Conservation (phyloP, 2,329 filamentous ascomycete species). For the Dendryphion nanum region DNA sequence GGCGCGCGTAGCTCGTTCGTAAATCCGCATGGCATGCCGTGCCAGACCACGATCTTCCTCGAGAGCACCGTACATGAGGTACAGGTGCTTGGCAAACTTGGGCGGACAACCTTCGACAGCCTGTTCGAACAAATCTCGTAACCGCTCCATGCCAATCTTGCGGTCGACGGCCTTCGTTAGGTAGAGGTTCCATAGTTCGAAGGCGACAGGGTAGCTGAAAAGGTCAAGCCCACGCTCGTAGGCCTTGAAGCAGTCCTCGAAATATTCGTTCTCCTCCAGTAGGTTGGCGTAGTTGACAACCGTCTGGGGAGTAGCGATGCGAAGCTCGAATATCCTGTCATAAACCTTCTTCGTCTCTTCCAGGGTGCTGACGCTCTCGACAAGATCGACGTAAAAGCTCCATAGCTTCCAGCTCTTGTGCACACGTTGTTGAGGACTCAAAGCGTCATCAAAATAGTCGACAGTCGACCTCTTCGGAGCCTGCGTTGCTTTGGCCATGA, state of each 20-base stretch:
- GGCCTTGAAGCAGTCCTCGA: conserved; percentile 95
- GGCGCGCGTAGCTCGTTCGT: conserved; percentile 91
- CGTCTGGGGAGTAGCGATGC: conserved; percentile 95
- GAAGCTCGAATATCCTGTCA: conserved; percentile 95
- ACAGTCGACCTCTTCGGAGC: conserved; percentile 96
- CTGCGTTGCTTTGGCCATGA: conserved; percentile 96
- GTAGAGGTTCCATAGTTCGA: conserved; percentile 98
- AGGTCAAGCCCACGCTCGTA: conserved; percentile 95
- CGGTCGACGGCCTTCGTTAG: conserved; percentile 95
- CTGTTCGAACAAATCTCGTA: conserved; percentile 95
- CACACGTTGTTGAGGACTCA: conserved; percentile 91
- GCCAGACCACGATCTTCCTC: conserved; percentile 95
- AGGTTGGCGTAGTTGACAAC: conserved; percentile 98
- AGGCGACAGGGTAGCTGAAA: conserved; percentile 98
- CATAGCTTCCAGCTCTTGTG: conserved; percentile 99
- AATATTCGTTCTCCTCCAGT: conserved; percentile 91
- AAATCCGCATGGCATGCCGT: conserved; percentile 97
- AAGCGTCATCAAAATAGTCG: conserved; percentile 96
- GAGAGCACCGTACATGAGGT: conserved; percentile 96
- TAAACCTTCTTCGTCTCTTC: conserved; percentile 94
- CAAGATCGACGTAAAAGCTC: conserved; percentile 98
- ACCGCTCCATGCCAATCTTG: conserved; percentile 89
- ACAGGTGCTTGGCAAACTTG: conserved; percentile 93
- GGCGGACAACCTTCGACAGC: conserved; percentile 92
- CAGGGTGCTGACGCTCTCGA: conserved; percentile 87